Base-by-base conservation (phyloP, 331 rosid species). In the Pyracantha coccinea region DNA sequence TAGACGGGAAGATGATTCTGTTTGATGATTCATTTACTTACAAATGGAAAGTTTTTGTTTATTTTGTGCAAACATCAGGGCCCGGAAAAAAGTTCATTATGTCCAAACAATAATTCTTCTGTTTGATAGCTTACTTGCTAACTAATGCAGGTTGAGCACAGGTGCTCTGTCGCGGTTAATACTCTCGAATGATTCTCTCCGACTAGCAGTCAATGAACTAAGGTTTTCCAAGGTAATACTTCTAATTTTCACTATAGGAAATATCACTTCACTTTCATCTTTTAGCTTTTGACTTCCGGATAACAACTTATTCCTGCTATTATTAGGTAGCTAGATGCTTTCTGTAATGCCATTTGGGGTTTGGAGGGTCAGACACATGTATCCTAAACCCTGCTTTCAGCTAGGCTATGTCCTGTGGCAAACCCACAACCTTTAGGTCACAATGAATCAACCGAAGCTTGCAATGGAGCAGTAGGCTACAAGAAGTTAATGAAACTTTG, bases 101-200 rank as follows among this genome's bases (percentile, higher is more conserved):
- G 14, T 57, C 29, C 2, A 10, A 11, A 57, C 25, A 57, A 20
- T 57, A 57, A 57, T 20, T 57, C 28, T 11, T 57, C 28, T 57
- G 62, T 11, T 9, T 57, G 62, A 10, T 57, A 57, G 58, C 23
- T 53, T 19, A 16, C 58, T 38, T 57, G 23, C 27, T 10, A 57
- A 57, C 21, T 21, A 21, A 21, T 57, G 62, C 62, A 57, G 62
- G 96, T 83, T 95, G 79, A 90, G 92, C 68, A 95, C 99, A 0
- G 99, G 99, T 70, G 97, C 88, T 1, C 44, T 95, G 41, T 95
- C 97, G 38, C 91, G 96, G 66, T 80, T 92, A 84, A 87, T 95
- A 79, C 86, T 92, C 59, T 92, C 97, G 1, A 93, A 92, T 77
- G 99, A 92, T 85, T 90, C 92, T 75, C 97, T 92, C 80, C 86